Evolutionary conservation across 1,139 yeast species (phyloP).

Genomic region (Scheffersomyces parashehatae): DNA sequence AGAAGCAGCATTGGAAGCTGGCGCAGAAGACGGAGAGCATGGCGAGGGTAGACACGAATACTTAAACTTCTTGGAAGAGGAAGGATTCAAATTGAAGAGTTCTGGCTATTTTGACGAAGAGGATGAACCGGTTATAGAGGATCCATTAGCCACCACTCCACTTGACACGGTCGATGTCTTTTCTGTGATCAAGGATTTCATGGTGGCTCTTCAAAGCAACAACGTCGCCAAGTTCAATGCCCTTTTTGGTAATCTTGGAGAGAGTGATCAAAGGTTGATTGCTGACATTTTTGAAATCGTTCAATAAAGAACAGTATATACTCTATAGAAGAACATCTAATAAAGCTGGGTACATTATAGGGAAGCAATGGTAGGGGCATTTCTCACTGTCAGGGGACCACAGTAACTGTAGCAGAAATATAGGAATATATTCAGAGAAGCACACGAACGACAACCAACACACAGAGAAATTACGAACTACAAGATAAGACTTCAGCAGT

Average conservation of each 20-base stretch:
- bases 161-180: constrained; percentile 73
- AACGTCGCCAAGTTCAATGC: constrained; percentile 10
- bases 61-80: constrained; percentile 43
- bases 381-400: too few relatives aligned
- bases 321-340: too few relatives aligned
- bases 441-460: too few relatives aligned
- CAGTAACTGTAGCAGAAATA: too few relatives aligned
- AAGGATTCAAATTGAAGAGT: constrained; percentile 40
- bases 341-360: too few relatives aligned
- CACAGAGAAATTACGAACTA: too few relatives aligned
- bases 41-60: constrained; percentile 44
- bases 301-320: neutral
- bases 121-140: constrained; percentile 69
- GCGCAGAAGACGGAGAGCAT: constrained; percentile 28
- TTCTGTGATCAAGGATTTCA: constrained; percentile 20
- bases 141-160: constrained; percentile 77
- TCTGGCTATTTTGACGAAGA: constrained; percentile 41
- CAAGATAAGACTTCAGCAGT: too few relatives aligned
- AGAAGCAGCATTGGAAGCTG: constrained; percentile 21
- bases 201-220: constrained; percentile 10
- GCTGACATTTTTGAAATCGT: constrained; percentile 11
- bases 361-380: too few relatives aligned
- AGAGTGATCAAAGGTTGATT: constrained; percentile 10
- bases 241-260: constrained; percentile 14
- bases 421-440: too few relatives aligned